Conservation (phyloP, 106 monocot genomes). For the Acorus calamus region DNA sequence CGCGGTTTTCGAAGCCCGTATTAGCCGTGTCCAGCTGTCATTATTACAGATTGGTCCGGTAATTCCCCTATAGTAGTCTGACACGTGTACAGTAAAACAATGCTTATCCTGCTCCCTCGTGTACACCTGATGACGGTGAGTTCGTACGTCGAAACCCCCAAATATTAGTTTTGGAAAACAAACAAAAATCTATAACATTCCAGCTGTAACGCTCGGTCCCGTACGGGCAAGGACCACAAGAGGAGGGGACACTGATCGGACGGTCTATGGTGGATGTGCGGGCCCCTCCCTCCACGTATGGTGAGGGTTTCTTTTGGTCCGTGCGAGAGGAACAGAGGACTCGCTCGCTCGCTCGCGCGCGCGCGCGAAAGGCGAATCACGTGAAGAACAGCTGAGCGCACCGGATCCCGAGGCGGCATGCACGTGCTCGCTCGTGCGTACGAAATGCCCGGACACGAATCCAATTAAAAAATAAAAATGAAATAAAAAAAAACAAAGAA, state of each 20-base stretch:
- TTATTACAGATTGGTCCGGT: no score
- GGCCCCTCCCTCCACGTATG: neutral
- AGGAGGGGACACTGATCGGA: neutral
- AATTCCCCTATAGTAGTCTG: no score
- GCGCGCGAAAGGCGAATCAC: slow-evolving; percentile 36
- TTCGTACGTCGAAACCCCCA: neutral
- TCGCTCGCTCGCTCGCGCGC: slow-evolving; percentile 3
- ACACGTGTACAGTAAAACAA: no score
- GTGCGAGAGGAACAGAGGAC: slow-evolving; percentile 3
- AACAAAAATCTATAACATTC: no score
- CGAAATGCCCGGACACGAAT: neutral
- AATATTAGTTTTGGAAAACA: no score
- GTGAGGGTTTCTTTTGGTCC: no score
- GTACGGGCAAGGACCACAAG: slow-evolving; percentile 24
- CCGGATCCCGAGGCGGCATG: slow-evolving; percentile 46
- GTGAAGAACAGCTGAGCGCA: slow-evolving; percentile 13
- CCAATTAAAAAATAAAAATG: no score
- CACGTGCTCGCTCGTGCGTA: slow-evolving; percentile 52
- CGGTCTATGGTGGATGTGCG: neutral
- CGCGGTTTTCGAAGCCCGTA: no score
- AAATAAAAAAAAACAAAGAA: no score
- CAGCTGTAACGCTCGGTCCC: neutral
- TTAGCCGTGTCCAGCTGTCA: no score
- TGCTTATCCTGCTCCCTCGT: no score
- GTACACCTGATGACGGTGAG: no score